Evolutionary conservation across 768 basidiomycete species (phyloP).

Genomic region (Tephrocybe sp.): DNA sequence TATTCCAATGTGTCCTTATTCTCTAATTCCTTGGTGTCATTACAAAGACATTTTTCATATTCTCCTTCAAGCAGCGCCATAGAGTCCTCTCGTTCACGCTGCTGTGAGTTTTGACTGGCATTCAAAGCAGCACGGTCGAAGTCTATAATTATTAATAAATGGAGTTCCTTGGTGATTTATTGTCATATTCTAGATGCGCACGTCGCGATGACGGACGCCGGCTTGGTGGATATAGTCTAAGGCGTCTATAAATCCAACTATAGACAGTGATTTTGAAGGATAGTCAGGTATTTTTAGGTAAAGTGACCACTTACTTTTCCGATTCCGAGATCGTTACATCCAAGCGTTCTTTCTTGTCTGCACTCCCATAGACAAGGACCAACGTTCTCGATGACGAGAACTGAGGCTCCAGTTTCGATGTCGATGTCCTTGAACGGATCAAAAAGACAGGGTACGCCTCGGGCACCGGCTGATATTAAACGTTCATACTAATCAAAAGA

Average conservation of each 20-base stretch:
- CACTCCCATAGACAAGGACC: constrained; percentile 1
- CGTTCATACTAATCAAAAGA: too few relatives aligned
- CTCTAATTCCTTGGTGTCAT: not conserved
- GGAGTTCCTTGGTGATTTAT: constrained; percentile 4
- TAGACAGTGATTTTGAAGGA: too few relatives aligned
- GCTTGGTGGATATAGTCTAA: constrained; percentile 21
- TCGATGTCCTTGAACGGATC: constrained; percentile 15
- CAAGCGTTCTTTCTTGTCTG: not conserved
- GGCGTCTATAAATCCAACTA: constrained; percentile 4
- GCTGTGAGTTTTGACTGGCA: not conserved
- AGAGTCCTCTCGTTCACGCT: not conserved
- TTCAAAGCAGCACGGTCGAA: too few relatives aligned
- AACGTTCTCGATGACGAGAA: constrained; percentile 8
- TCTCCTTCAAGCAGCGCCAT: not conserved
- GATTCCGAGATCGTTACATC: not conserved
- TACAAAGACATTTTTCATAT: not conserved
- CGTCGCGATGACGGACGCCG: constrained; percentile 22
- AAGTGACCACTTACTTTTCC: too few relatives aligned
- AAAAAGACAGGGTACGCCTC: constrained; percentile 13
- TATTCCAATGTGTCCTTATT: too few relatives aligned
- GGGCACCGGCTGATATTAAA: constrained; percentile 1
- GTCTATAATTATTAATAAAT: too few relatives aligned
- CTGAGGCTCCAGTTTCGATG: constrained; percentile 5
- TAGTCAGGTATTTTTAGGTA: too few relatives aligned
- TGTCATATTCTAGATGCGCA: constrained; percentile 22